Percentiles rank a stretch among this genome's conserved stretches.
phyloP scores from a whole-genome alignment of 176 grass and related monocot species.

The Musa acuminata region DNA sequence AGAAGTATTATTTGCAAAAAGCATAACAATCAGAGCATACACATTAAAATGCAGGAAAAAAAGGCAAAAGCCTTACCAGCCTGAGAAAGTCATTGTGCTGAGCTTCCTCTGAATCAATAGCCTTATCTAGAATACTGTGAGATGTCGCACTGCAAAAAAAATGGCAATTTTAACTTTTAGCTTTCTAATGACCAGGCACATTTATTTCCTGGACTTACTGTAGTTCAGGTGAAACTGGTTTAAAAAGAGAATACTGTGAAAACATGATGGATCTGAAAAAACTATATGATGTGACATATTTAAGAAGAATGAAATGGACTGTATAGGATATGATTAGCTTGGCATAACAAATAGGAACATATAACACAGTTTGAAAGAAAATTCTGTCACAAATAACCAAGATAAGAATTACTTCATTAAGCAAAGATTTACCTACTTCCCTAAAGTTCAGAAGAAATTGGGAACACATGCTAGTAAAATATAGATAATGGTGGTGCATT shows the following conservation, averaged over 20 bases:
- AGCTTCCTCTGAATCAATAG: slow-evolving; percentile 75
- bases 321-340: not conserved
- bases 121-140: slow-evolving; percentile 89
- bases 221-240: too few relatives aligned
- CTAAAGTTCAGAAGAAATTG: too few relatives aligned
- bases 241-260: not conserved
- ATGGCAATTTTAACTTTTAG: slow-evolving; percentile 9
- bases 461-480: too few relatives aligned
- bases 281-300: not conserved
- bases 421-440: too few relatives aligned
- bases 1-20: not conserved
- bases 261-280: not conserved
- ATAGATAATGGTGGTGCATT: too few relatives aligned
- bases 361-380: too few relatives aligned
- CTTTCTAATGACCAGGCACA: not conserved
- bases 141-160: slow-evolving; percentile 61
- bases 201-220: too few relatives aligned
- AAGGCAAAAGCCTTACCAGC: slow-evolving; percentile 38
- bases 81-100: slow-evolving; percentile 87
- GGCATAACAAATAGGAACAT: not conserved
- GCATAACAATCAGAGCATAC: slow-evolving; percentile 15
- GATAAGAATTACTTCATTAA: too few relatives aligned
- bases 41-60: not conserved
- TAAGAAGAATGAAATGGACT: not conserved
- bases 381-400: too few relatives aligned